Conservation (phyloP, 2,329 filamentous ascomycete species). For the Aspergillus pseudoglaucus region DNA sequence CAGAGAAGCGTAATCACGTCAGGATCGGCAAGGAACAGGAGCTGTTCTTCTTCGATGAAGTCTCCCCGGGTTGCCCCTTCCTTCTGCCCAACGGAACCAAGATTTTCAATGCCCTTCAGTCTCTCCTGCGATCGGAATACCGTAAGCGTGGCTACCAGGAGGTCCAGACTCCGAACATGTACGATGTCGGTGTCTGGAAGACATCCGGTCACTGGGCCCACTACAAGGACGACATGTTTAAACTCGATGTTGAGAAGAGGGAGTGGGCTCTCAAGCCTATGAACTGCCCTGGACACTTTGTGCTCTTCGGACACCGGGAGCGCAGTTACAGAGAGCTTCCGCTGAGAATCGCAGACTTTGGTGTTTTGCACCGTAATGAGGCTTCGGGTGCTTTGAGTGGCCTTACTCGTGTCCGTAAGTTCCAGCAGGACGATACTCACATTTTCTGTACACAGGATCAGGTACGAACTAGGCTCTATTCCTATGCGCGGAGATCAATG, state of each 20-base stretch:
- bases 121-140: slow-evolving; percentile 79
- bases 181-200: slow-evolving; percentile 88
- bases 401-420: slow-evolving; percentile 83
- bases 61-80: slow-evolving; percentile 89
- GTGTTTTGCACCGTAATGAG: slow-evolving; percentile 91
- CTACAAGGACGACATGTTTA: slow-evolving; percentile 94
- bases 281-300: slow-evolving; percentile 94
- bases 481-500: neutral
- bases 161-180: slow-evolving; percentile 95
- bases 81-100: slow-evolving; percentile 86
- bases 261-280: slow-evolving; percentile 87
- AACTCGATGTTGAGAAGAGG: slow-evolving; percentile 74
- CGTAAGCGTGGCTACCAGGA: slow-evolving; percentile 91
- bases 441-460: slow-evolving; percentile 89
- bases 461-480: slow-evolving; percentile 22
- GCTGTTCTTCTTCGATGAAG: slow-evolving; percentile 92
- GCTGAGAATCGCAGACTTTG: slow-evolving; percentile 90
- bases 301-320: slow-evolving; percentile 77
- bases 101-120: slow-evolving; percentile 84
- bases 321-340: slow-evolving; percentile 86
- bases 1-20: slow-evolving; percentile 93
- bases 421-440: slow-evolving; percentile 94
- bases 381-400: slow-evolving; percentile 86
- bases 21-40: slow-evolving; percentile 94
- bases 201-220: slow-evolving; percentile 89